These are phyloP conservation scores for Thymus mandschuricus DNA, from an alignment of 257 asterid species.

Conservation along the genomic window DNA sequence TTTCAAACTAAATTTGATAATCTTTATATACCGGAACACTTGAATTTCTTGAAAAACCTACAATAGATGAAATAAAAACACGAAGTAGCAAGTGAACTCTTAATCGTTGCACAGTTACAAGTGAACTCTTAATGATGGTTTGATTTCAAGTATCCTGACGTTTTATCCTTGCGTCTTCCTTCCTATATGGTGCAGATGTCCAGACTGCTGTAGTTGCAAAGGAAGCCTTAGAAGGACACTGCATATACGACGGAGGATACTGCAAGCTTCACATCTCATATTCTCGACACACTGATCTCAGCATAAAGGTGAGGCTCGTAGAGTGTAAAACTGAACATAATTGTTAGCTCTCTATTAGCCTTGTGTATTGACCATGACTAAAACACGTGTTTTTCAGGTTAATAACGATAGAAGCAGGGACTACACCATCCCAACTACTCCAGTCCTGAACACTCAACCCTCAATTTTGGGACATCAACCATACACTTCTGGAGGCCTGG, in stretches of 20 bases:
- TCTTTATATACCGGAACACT: background rate
- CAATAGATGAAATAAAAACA: conserved; percentile 11
- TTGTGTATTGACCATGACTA: conserved; percentile 11
- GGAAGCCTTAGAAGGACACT: conserved; percentile 96
- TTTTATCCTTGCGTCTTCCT: conserved; percentile 7
- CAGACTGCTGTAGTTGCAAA: conserved; percentile 95
- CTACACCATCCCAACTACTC: conserved; percentile 71
- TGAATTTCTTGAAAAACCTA: background rate
- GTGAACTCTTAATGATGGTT: background rate
- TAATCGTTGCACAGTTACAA: background rate
- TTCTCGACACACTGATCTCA: conserved; percentile 97
- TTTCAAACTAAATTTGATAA: background rate
- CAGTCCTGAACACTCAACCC: conserved; percentile 67
- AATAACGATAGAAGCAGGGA: conserved; percentile 94
- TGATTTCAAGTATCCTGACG: background rate
- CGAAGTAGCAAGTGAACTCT: background rate
- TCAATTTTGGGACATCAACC: conserved; percentile 80
- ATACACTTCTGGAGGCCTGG: conserved; percentile 59
- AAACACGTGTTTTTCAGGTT: conserved; percentile 54
- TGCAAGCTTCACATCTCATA: conserved; percentile 97
- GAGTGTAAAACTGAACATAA: background rate
- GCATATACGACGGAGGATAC: conserved; percentile 97
- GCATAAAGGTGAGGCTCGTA: conserved; percentile 68
- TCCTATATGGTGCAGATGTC: conserved; percentile 61
- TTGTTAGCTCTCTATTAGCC: background rate